Percentiles rank a stretch among this genome's conserved stretches.
Evolutionary conservation across 768 basidiomycete genomes (phyloP).

Genomic region (Rubroboletus satanas): DNA sequence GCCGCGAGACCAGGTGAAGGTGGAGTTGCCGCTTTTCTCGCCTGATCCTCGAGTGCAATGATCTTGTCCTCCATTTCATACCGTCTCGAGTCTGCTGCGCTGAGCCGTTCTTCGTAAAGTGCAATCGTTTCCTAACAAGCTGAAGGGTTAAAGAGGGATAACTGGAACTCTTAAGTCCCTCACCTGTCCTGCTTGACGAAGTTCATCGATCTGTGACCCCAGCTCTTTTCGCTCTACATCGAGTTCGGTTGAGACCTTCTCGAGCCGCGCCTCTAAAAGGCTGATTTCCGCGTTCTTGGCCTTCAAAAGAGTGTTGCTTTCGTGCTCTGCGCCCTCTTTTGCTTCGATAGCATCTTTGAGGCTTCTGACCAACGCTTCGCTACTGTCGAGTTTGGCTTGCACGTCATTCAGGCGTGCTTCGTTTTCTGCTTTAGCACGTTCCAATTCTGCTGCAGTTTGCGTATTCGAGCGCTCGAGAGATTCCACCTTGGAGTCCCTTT

Average conservation of each 20-base stretch:
- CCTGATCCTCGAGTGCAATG: conserved; percentile 53
- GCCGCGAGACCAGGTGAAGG: conserved; percentile 34
- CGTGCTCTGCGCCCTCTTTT: conserved; percentile 47
- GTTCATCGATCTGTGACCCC: conserved; percentile 71
- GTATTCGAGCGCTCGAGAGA: conserved; percentile 43
- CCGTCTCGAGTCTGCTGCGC: conserved; percentile 60
- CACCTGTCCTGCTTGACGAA: conserved; percentile 87
- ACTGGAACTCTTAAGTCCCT: conserved; percentile 12
- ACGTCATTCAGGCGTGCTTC: conserved; percentile 41
- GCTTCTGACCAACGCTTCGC: conserved; percentile 40
- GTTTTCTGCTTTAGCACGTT: conserved; percentile 44
- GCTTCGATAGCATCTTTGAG: conserved; percentile 52
- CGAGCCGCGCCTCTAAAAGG: conserved; percentile 46
- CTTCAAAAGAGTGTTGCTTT: conserved; percentile 47
- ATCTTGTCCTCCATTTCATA: conserved; percentile 76
- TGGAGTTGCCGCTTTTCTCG: conserved; percentile 29
- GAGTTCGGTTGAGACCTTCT: conserved; percentile 43
- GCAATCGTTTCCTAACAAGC: conserved; percentile 80
- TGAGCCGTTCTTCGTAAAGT: conserved; percentile 87
- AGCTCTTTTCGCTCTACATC: conserved; percentile 66
- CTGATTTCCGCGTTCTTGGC: conserved; percentile 61
- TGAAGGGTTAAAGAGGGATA: neutral
- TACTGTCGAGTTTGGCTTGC: conserved; percentile 43
- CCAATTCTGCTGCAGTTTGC: conserved; percentile 39
- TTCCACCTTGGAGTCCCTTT: conserved; percentile 43